Conservation (phyloP, 768 basidiomycete species). For the Amyloporia xantha region DNA sequence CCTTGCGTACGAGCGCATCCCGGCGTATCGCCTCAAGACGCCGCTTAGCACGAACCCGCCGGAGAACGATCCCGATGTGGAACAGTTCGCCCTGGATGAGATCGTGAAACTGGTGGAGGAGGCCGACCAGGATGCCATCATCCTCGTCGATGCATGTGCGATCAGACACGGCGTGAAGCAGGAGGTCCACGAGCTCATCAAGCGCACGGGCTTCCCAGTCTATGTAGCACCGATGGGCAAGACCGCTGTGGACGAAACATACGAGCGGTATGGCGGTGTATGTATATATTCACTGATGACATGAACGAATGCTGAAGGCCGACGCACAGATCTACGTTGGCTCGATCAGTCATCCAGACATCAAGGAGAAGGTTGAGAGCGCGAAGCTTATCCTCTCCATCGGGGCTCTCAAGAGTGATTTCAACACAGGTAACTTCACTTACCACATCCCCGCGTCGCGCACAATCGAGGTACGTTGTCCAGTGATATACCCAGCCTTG, state of each 20-base stretch:
- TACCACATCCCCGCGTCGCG: conserved; percentile 55
- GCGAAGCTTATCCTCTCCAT: conserved; percentile 74
- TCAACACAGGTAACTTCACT: conserved; percentile 86
- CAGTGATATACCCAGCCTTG: neutral
- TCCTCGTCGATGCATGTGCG: conserved; percentile 80
- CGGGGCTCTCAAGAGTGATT: conserved; percentile 67
- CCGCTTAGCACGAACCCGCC: conserved; percentile 47
- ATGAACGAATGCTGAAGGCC: neutral
- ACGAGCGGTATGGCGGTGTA: conserved; percentile 75
- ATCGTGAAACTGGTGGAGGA: conserved; percentile 59
- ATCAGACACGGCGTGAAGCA: conserved; percentile 61
- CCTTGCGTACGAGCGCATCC: conserved; percentile 62
- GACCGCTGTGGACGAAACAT: conserved; percentile 62
- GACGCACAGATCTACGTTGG: conserved; percentile 65
- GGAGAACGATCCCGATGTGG: conserved; percentile 49
- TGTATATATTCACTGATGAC: conserved; percentile 21
- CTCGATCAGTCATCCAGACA: conserved; percentile 53
- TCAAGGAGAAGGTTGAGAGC: conserved; percentile 67
- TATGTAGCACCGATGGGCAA: conserved; percentile 82
- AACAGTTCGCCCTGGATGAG: conserved; percentile 66
- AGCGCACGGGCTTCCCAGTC: conserved; percentile 63
- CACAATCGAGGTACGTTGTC: conserved; percentile 58
- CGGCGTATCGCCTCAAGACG: conserved; percentile 53
- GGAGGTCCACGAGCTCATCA: conserved; percentile 57
- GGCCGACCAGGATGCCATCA: conserved; percentile 56